Evolutionary conservation across 306 rosid species (phyloP).

Genomic region (Oxytropis ochrocephala): DNA sequence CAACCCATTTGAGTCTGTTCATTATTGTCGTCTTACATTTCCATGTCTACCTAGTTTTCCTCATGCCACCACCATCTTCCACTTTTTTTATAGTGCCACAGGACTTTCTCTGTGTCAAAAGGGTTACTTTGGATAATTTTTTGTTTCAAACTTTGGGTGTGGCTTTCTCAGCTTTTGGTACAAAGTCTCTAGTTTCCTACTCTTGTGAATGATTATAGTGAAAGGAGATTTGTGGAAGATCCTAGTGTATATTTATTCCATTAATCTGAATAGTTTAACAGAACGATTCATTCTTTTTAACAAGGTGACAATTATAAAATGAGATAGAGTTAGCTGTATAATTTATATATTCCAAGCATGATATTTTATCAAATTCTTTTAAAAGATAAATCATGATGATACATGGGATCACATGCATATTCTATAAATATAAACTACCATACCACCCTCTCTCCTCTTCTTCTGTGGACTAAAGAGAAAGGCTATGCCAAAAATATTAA

Average conservation of each 20-base stretch:
- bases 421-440: not conserved
- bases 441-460: not conserved
- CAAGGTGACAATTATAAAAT: conserved; percentile 3
- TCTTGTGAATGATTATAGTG: conserved; percentile 45
- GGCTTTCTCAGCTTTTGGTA: conserved; percentile 46
- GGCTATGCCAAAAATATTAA: conserved; percentile 7
- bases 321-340: not conserved
- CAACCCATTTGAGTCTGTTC: conserved; percentile 56
- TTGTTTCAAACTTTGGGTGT: conserved; percentile 6
- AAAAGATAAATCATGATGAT: conserved; percentile 17
- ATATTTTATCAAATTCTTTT: conserved; percentile 11
- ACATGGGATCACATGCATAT: conserved; percentile 25
- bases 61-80: conserved; percentile 31
- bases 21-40: conserved; percentile 50
- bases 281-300: not conserved
- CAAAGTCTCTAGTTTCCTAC: conserved; percentile 30
- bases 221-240: conserved; percentile 32
- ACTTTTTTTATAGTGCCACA: conserved; percentile 28
- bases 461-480: conserved; percentile 18
- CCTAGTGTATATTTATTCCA: conserved; percentile 32
- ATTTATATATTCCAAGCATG: conserved; percentile 12
- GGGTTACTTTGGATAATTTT: conserved; percentile 8
- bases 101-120: conserved; percentile 20
- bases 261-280: conserved; percentile 11
- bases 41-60: conserved; percentile 27